These are phyloP conservation scores for Dothistroma septosporum DNA, from an alignment of 2,329 filamentous ascomycete species.

Conservation along the genomic window DNA sequence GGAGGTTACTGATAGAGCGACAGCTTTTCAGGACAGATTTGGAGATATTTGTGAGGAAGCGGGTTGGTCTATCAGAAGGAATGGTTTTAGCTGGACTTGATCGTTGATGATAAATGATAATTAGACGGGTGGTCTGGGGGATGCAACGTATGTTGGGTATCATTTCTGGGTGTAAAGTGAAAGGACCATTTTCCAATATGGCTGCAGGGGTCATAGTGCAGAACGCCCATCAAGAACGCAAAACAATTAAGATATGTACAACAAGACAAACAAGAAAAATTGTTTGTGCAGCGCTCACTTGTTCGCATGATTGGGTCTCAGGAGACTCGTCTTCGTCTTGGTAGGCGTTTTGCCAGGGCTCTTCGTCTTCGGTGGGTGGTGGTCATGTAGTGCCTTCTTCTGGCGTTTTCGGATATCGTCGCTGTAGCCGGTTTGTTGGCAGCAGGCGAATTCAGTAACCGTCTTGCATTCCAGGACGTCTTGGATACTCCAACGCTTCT, in stretches of 20 bases:
- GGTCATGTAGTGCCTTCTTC: conserved; percentile 43
- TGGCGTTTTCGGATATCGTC: conserved; percentile 35
- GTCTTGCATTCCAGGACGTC: conserved; percentile 58
- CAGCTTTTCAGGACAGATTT: not conserved
- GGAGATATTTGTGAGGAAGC: conserved; percentile 4
- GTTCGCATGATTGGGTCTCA: conserved; percentile 7
- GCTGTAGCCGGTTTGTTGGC: conserved; percentile 33
- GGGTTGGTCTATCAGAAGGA: not conserved
- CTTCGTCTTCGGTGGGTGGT: conserved; percentile 38
- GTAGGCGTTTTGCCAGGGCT: not conserved
- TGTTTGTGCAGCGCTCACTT: conserved; percentile 5
- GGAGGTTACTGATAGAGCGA: not conserved
- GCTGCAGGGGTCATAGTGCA: not conserved
- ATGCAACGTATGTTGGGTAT: not conserved
- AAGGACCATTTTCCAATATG: not conserved
- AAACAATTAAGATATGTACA: not conserved
- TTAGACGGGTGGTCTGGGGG: not conserved
- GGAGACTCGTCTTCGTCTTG: conserved; percentile 1
- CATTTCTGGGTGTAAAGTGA: not conserved
- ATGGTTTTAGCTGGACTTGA: not conserved
- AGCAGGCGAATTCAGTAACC: conserved; percentile 38
- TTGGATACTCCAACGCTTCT: conserved; percentile 63
- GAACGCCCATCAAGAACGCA: not conserved
- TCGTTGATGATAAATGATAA: no score
- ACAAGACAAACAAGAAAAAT: not conserved